phyloP scores from a whole-genome alignment of 441 rosid species.

The Aquilaria agallochum region DNA sequence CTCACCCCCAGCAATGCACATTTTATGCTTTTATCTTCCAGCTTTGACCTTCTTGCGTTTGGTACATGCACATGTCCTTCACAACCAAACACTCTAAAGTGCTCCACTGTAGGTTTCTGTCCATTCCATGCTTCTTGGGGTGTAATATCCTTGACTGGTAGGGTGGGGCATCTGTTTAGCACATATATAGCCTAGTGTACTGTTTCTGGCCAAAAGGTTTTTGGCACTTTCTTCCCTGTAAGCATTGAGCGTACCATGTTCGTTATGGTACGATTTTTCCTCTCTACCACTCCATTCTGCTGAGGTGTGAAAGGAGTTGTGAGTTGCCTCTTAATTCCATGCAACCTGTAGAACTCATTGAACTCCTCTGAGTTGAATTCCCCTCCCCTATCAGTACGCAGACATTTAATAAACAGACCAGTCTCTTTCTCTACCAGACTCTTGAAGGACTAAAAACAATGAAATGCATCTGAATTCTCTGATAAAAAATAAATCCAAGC shows the following conservation, averaged over 20 bases:
- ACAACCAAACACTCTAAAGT: background rate
- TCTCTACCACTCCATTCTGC: background rate
- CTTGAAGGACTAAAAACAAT: too few relatives aligned
- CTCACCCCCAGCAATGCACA: background rate
- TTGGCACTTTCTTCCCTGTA: background rate
- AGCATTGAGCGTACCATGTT: background rate
- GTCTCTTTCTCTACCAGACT: too few relatives aligned
- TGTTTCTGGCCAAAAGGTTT: constrained; percentile 1
- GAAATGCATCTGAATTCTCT: too few relatives aligned
- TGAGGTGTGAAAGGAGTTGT: background rate
- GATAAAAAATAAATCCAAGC: too few relatives aligned
- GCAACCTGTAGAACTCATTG: background rate
- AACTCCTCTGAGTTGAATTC: background rate
- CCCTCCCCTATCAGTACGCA: background rate
- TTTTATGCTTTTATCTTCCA: background rate
- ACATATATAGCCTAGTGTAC: background rate
- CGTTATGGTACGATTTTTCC: background rate
- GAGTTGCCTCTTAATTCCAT: background rate
- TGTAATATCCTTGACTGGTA: background rate
- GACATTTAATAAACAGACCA: too few relatives aligned
- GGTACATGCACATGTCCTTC: background rate
- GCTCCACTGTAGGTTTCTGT: background rate
- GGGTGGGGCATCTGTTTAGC: background rate
- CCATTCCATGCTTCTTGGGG: constrained; percentile 1
- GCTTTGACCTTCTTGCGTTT: background rate